Percentiles rank a stretch among this genome's conserved stretches.
Evolutionary conservation across 1,284 basidiomycete species (phyloP).

Genomic region (Cerrena zonata): DNA sequence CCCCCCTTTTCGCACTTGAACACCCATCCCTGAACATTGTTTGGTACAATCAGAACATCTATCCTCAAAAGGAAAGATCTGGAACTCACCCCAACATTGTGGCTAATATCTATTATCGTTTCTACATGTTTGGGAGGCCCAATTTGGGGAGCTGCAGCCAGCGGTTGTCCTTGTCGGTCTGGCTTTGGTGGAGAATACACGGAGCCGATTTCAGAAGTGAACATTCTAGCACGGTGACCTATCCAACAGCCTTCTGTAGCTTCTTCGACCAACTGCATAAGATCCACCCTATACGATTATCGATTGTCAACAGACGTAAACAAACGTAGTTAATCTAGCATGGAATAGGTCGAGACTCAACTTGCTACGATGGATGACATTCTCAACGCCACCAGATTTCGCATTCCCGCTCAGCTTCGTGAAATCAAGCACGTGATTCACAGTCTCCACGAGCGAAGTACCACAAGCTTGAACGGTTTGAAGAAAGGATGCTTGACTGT

Average conservation of each 20-base stretch:
- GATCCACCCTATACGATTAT: constrained; percentile 56
- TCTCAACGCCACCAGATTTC: constrained; percentile 70
- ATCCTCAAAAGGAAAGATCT: neutral
- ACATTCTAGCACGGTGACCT: constrained; percentile 78
- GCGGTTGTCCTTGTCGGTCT: constrained; percentile 33
- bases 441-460: constrained; percentile 78
- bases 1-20: constrained; percentile 90
- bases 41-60: neutral
- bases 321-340: neutral
- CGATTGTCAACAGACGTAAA: constrained; percentile 5
- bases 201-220: constrained; percentile 79
- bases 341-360: constrained; percentile 28
- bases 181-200: constrained; percentile 80
- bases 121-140: constrained; percentile 53
- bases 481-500: constrained; percentile 81
- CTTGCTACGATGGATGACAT: constrained; percentile 67
- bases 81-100: constrained; percentile 54
- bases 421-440: constrained; percentile 95
- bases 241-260: constrained; percentile 95
- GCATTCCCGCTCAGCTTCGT: constrained; percentile 90
- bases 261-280: constrained; percentile 89
- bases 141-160: constrained; percentile 8
- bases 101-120: constrained; percentile 83
- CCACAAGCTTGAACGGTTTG: constrained; percentile 86
- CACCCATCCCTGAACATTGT: constrained; percentile 66